Conservation (phyloP, 208 protist genomes). For the Strigomonas culicis region DNA sequence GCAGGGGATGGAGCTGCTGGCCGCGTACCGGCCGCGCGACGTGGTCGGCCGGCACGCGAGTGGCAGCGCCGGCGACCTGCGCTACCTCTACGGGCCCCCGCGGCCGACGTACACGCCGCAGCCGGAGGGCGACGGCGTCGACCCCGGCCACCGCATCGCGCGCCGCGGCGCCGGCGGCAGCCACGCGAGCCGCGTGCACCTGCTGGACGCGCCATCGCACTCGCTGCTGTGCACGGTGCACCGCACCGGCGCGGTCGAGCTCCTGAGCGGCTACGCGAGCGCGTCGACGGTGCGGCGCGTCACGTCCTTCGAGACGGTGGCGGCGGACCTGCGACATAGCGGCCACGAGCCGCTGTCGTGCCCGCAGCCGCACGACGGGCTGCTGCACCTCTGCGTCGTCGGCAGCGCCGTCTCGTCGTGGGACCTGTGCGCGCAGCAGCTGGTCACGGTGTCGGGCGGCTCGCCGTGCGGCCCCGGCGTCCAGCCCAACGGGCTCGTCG, state of each 20-base stretch:
- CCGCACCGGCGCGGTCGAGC: conserved; percentile 57
- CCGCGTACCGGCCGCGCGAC: conserved; percentile 26
- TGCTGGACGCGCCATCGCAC: conserved; percentile 61
- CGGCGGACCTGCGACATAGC: conserved; percentile 22
- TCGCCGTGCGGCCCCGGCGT: conserved; percentile 5
- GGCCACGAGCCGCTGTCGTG: conserved; percentile 60
- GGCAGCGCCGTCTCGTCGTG: conserved; percentile 24
- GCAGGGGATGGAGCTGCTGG: conserved; percentile 2
- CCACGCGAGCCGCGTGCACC: conserved; percentile 32
- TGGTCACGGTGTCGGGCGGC: conserved; percentile 6
- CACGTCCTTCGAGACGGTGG: conserved; percentile 58
- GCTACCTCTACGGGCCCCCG: conserved; percentile 35
- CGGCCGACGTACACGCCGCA: conserved; percentile 7
- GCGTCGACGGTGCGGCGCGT: conserved; percentile 36
- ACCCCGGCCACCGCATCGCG: neutral
- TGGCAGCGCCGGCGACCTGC: conserved; percentile 15
- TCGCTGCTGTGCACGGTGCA: conserved; percentile 70
- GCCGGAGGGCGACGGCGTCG: neutral
- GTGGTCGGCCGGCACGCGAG: conserved; percentile 22
- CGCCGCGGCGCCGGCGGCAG: neutral
- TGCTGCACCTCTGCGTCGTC: conserved; percentile 47
- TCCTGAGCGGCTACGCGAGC: conserved; percentile 51
- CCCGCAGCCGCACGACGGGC: conserved; percentile 48
- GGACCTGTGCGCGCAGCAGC: conserved; percentile 20
- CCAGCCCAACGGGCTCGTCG: conserved; percentile 17